Base-by-base conservation (phyloP, 2,329 filamentous ascomycete species). In the Ophiostoma populinum region DNA sequence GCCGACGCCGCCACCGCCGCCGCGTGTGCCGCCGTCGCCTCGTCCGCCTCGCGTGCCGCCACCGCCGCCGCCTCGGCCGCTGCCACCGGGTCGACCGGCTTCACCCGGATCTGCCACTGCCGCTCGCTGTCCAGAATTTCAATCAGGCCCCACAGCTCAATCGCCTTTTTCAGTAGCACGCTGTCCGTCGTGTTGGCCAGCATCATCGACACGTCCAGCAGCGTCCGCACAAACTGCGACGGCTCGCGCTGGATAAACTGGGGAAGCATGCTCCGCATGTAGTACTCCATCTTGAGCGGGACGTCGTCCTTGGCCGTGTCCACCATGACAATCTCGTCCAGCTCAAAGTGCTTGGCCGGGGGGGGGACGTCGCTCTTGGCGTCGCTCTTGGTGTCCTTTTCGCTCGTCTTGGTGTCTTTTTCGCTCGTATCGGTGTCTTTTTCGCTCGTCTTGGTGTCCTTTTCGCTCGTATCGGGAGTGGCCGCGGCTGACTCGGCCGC, bases 61-160 rank as follows among this genome's bases (percentile, higher is more conserved):
- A 13, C 26, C 17, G 12, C 10, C 20, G 16, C 5, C 30, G 6
- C 6, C 12, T 9, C 17, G 6, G 8, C n/a, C 16, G 17, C 20
- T 8, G 11, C 5, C 5, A 12, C n/a, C n/a, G 24, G 18, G 11
- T 33, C 22, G 1, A 53, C 55, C 6, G 58, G 57, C 42, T 61
- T 63, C 38, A 65, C 61, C 4, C 62, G 49, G 42, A 73, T 67
- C 22, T 56, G 61, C 72, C 72, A 77, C 41, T 70, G 63, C 4
- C 70, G 59, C 47, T 76, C 71, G 32, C 69, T 63, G 47, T 76
- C 71, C 39, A 76, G 68, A 30, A 74, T 69, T 47, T 77, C 71
- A 5, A 76, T 70, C 5, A 73, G 58, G 0, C 68, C 67, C 72
- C 72, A 77, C 2, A 77, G 58, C 48, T 77, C 70, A 5, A 77